Base-by-base conservation (phyloP, 192 early-diverging fungal species). In the Diversispora eburnea region DNA sequence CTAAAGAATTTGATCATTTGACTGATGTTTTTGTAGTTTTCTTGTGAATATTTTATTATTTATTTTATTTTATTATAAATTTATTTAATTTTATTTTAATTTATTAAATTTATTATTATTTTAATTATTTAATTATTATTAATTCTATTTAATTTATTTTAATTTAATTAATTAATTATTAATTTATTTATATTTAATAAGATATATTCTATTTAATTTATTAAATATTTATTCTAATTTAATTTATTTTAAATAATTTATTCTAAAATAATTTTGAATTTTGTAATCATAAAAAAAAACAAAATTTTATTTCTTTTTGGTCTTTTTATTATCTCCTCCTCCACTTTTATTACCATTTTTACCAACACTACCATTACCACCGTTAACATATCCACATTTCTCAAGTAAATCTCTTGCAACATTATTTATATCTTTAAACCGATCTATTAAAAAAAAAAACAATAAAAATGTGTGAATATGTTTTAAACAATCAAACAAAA, bases 341-440 rank as follows among this genome's bases (percentile, higher is more conserved):
- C 9, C 8, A 2, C 8, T 12, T 51, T 12, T 51, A 51, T 13
- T 8, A 12, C 9, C 49, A 12, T 8, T 12, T 51, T 51, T 8
- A 51, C 13, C 49, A 51, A 51, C 13, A 13, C 49, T 17, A 61
- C 9, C 41, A 8, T 41, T 61, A 61, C 41, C 15, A 39, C 67
- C 33, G 6, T 22, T 58, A 51, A 81, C 78, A 61, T 85, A 90
- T 0, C 92, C 91, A 65, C 85, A 85, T 2, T 84, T 74, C 58
- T 91, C 91, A 51, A 97, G 70, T 25, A 90, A 79, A 39, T 83
- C 84, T 20, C 92, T 74, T 1, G 93, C 94, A 19, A 82, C 84
- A 72, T 92, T 95, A 75, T 95, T 97, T 73, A 98, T 98, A 51
- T 92, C 88, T 76, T 94, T 94, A 83, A 98, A 98, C 45, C 96